Conservation (phyloP, 2,329 filamentous ascomycete species). For the Trichoderma koningii region DNA sequence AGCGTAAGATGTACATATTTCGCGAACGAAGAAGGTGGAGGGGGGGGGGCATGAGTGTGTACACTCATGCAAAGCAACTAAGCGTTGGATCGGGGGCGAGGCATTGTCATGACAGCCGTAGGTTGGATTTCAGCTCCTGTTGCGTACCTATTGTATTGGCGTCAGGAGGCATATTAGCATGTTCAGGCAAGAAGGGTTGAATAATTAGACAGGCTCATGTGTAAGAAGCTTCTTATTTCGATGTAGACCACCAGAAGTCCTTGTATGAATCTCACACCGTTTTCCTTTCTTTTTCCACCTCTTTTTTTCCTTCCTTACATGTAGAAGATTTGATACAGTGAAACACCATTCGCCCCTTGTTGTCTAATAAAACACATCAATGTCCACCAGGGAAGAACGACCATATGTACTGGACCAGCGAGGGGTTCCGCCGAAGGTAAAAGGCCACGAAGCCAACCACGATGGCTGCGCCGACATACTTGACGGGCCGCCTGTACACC, state of each 20-base stretch:
- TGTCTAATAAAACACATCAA: not conserved
- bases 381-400: constrained; percentile 33
- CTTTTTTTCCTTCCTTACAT: not conserved
- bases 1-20: constrained; percentile 18
- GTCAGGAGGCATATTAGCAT: constrained; percentile 18
- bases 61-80: not conserved
- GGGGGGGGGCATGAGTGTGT: not conserved
- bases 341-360: no score
- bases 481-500: constrained; percentile 66
- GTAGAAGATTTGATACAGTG: not conserved
- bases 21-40: no score
- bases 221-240: not conserved
- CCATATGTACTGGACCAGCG: constrained; percentile 35
- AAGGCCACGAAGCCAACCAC: constrained; percentile 68
- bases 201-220: constrained; percentile 22
- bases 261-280: not conserved
- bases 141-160: constrained; percentile 3
- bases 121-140: not conserved
- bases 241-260: not conserved
- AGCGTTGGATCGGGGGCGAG: not conserved
- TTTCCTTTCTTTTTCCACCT: not conserved
- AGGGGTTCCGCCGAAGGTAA: constrained; percentile 59
- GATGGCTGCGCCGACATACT: constrained; percentile 64
- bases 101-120: not conserved
- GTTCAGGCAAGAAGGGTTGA: constrained; percentile 8